Evolutionary conservation across 2,329 filamentous ascomycete genomes (phyloP).

Genomic region (Neofusicoccum ribis): DNA sequence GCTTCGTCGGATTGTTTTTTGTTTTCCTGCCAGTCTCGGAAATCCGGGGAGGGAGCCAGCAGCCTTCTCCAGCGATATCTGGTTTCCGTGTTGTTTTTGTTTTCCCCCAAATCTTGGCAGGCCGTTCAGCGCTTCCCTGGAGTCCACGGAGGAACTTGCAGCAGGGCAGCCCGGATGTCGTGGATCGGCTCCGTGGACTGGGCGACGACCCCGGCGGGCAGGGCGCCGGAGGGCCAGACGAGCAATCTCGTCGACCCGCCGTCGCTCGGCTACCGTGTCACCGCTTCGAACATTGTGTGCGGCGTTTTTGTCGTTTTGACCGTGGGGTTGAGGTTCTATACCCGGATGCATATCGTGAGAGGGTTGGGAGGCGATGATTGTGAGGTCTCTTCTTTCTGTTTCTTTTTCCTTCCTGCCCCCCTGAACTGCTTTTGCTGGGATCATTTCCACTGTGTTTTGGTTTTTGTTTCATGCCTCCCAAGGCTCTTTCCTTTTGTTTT

Average conservation of each 20-base stretch:
- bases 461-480: neutral
- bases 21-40: too few species aligned
- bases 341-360: conserved; percentile 5
- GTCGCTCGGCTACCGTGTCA: neutral
- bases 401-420: neutral
- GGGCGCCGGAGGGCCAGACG: neutral
- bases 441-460: neutral
- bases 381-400: neutral
- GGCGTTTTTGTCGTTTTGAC: neutral
- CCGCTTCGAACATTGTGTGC: neutral
- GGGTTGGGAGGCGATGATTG: conserved; percentile 2
- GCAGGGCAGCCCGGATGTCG: neutral
- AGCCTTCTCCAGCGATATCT: too few species aligned
- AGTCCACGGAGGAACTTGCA: too few species aligned
- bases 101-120: neutral
- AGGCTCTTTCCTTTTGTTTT: neutral
- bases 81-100: neutral
- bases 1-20: too few species aligned
- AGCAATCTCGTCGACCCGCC: neutral
- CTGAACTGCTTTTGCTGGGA: neutral
- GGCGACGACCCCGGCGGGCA: neutral
- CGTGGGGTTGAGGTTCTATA: conserved; percentile 5
- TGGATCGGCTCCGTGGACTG: neutral
- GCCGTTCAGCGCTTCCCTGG: neutral
- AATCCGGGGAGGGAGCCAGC: too few species aligned